Base-by-base conservation (phyloP, 768 basidiomycete species). In the Floccularia luteovirens region DNA sequence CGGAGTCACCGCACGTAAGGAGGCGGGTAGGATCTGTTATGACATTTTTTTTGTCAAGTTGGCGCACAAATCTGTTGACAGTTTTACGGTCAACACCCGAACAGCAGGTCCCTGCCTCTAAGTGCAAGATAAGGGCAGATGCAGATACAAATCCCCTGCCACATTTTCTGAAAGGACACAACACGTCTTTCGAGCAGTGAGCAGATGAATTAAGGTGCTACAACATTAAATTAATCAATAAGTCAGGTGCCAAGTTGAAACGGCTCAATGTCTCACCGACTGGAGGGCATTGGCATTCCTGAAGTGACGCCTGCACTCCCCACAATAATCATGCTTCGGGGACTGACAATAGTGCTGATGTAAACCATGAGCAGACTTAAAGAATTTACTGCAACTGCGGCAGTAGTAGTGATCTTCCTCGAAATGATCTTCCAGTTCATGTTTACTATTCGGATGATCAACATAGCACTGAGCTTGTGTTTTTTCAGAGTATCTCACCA, bases 11-110 rank as follows among this genome's bases (percentile, higher is more conserved):
- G 24, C 59, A 62, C 6, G 62, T 64, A 41, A 83, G 53, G 24
- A 80, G 64, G 11, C 72, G 72, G 6, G 60, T 47, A 4, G 79
- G 74, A 47, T 78, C 60, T 16, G 77, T 82, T 62, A 84, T 69
- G 44, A 71, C 21, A 39, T 73, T 63, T 35, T 53, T 38, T 3
- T 45, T 61, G 51, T 84, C 80, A 36, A 62, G 38, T 36, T 61
- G 22, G 33, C 59, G 63, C 33, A 78, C 60, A 41, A 52, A 56
- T 28, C 48, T 53, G 56, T 77, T 65, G 32, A 79, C 55, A 34
- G 57, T 40, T 41, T 67, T 45, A 39, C 62, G 60, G 24, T 53
- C 50, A 31, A 73, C 54, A 8, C 75, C 70, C 0, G 80, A 80
- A 19, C 45, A 38, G 51, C 84, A 84, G 3, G 51, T 44, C 1